Evolutionary conservation across 1,284 basidiomycete species (phyloP).

Genomic region (Sporisorium sorghi): DNA sequence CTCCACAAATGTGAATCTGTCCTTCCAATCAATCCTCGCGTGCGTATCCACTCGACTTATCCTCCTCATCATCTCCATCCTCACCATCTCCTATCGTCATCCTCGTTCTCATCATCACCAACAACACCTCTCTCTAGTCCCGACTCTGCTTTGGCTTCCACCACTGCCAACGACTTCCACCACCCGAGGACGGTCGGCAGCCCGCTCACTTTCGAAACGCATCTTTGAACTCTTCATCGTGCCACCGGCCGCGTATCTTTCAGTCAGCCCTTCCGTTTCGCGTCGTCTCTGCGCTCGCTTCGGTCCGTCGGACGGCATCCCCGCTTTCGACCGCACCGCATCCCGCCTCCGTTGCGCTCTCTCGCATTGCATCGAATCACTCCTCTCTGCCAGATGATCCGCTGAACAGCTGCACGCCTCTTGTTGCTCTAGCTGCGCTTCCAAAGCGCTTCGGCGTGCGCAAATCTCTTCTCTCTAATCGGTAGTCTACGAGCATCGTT

Average conservation of each 20-base stretch:
- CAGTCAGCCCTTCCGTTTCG: background rate
- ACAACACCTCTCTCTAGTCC: background rate
- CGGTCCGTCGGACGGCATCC: background rate
- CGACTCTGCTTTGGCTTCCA: background rate
- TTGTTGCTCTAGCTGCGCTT: slow-evolving; percentile 3
- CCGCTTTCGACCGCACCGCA: background rate
- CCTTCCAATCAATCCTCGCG: too few species aligned
- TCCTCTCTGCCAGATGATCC: background rate
- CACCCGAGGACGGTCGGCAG: background rate
- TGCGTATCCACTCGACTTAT: background rate
- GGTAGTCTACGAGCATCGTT: too few species aligned
- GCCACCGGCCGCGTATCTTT: background rate
- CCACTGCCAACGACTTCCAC: background rate
- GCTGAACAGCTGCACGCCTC: background rate
- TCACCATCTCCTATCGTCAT: background rate
- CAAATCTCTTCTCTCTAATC: background rate
- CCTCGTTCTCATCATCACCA: background rate
- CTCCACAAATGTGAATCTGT: background rate
- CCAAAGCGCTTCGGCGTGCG: slow-evolving; percentile 15
- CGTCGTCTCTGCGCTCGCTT: background rate
- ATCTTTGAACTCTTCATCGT: background rate
- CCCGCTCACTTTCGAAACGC: background rate
- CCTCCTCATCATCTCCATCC: background rate
- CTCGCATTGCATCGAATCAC: background rate
- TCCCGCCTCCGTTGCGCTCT: background rate